These are phyloP conservation scores for Cardamine occulta DNA, from an alignment of 345 rosid species.

Conservation along the genomic window DNA sequence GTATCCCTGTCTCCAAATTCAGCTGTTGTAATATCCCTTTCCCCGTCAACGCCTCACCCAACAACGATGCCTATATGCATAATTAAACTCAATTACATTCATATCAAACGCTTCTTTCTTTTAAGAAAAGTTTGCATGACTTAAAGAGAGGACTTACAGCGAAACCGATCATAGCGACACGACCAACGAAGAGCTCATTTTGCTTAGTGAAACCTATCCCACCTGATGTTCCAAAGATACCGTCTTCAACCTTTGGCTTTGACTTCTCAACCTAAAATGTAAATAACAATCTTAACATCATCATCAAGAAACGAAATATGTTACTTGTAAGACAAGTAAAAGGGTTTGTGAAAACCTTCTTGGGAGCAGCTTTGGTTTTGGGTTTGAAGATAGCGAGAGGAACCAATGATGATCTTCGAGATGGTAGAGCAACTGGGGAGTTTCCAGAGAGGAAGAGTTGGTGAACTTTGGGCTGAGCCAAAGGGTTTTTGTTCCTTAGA, in stretches of 20 bases:
- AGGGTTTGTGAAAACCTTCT: slow-evolving; percentile 52
- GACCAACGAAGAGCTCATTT: slow-evolving; percentile 97
- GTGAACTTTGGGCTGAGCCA: slow-evolving; percentile 58
- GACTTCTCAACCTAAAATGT: slow-evolving; percentile 46
- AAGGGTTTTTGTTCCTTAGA: slow-evolving; percentile 54
- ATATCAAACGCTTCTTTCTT: slow-evolving; percentile 16
- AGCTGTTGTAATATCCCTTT: slow-evolving; percentile 88
- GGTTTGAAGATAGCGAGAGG: slow-evolving; percentile 81
- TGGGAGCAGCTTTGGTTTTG: slow-evolving; percentile 78
- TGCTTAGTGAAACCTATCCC: slow-evolving; percentile 96
- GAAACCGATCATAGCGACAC: slow-evolving; percentile 98
- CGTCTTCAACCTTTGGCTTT: slow-evolving; percentile 78
- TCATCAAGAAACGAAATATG: neutral
- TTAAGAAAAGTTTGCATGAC: neutral
- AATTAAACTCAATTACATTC: neutral
- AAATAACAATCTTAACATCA: neutral
- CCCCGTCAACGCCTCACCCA: slow-evolving; percentile 92
- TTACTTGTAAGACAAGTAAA: neutral
- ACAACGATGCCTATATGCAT: slow-evolving; percentile 72
- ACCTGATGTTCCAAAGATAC: slow-evolving; percentile 92
- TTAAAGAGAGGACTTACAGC: slow-evolving; percentile 62
- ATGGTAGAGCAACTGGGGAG: slow-evolving; percentile 31
- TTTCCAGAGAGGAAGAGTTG: slow-evolving; percentile 51
- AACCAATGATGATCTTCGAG: slow-evolving; percentile 43
- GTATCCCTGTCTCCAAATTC: slow-evolving; percentile 91